Conservation (phyloP, 2,329 filamentous ascomycete species). For the Rhinocladiella similis region DNA sequence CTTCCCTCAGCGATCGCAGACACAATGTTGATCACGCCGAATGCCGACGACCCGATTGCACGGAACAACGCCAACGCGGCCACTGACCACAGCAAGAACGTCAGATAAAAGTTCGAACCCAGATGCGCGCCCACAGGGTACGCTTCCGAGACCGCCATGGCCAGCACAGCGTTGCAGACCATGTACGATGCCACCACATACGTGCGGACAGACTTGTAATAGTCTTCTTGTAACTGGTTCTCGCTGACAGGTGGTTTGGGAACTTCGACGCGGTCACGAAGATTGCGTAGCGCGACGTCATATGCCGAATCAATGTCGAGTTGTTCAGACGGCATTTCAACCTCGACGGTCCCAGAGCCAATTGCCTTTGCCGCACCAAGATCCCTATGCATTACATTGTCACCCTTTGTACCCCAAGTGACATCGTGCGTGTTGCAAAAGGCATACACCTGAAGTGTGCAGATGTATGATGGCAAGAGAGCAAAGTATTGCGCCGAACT, state of each 20-base stretch:
- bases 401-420: conserved; percentile 97
- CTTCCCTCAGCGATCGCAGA: conserved; percentile 86
- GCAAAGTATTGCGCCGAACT: conserved; percentile 88
- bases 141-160: conserved; percentile 87
- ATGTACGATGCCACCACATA: conserved; percentile 99
- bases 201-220: conserved; percentile 94
- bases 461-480: conserved; percentile 90
- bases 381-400: conserved; percentile 92
- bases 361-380: conserved; percentile 80
- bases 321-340: conserved; percentile 97
- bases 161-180: conserved; percentile 84
- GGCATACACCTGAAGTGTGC: conserved; percentile 94
- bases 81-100: conserved; percentile 90
- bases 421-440: conserved; percentile 99
- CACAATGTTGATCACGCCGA: conserved; percentile 78
- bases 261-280: conserved; percentile 89
- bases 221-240: conserved; percentile 90
- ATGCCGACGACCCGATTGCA: conserved; percentile 76
- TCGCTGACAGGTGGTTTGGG: conserved; percentile 63
- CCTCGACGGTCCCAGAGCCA: conserved; percentile 71
- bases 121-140: conserved; percentile 72
- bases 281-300: conserved; percentile 92
- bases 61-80: conserved; percentile 84
- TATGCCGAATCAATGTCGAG: conserved; percentile 98
- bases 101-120: conserved; percentile 78